Conservation (phyloP, 2,329 filamentous ascomycete genomes). For the Incumbomyces delicatus region DNA sequence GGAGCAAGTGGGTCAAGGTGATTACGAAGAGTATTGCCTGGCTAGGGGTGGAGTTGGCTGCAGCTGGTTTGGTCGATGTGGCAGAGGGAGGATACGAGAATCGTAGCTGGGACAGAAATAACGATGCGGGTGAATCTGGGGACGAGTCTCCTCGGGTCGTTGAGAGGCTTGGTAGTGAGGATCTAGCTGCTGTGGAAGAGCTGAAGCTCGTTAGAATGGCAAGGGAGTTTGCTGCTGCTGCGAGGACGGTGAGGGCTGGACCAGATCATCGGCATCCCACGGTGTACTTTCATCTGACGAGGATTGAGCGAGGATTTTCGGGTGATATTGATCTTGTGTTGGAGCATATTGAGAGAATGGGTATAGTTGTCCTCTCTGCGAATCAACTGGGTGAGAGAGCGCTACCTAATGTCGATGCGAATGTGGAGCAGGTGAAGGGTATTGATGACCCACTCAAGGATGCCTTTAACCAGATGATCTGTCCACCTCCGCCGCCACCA, state of each 20-base stretch:
- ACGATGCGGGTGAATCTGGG: not conserved
- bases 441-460: not conserved
- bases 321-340: slow-evolving; percentile 49
- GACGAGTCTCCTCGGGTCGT: slow-evolving; percentile 20
- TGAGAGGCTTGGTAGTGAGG: slow-evolving; percentile 6
- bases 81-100: slow-evolving; percentile 32
- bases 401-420: not conserved
- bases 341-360: slow-evolving; percentile 34
- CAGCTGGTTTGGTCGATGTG: slow-evolving; percentile 50
- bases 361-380: not conserved
- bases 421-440: not conserved
- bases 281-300: slow-evolving; percentile 52
- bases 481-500: not conserved
- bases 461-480: slow-evolving; percentile 8
- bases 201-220: slow-evolving; percentile 53
- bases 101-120: slow-evolving; percentile 29
- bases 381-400: not conserved
- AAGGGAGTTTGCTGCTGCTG: slow-evolving; percentile 48
- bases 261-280: slow-evolving; percentile 48
- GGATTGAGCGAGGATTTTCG: slow-evolving; percentile 41
- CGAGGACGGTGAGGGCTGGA: slow-evolving; percentile 41
- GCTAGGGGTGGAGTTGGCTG: slow-evolving; percentile 58
- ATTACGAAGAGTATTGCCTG: slow-evolving; percentile 55
- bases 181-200: slow-evolving; percentile 39
- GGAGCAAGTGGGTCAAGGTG: slow-evolving; percentile 58